Evolutionary conservation across 2,329 filamentous ascomycete species (phyloP).

Genomic region (Monilinia fructigena): DNA sequence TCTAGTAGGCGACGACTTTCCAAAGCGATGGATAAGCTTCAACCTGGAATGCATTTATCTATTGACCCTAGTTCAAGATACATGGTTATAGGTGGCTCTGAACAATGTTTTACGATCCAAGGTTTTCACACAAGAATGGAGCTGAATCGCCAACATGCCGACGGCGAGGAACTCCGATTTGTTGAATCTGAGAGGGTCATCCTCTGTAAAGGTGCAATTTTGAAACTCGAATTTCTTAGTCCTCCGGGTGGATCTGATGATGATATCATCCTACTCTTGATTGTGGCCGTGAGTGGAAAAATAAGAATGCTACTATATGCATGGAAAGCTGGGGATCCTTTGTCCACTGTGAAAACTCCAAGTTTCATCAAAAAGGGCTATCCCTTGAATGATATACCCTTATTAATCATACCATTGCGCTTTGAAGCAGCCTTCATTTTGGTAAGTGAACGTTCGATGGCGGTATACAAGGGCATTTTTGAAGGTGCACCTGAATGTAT

Average conservation of each 20-base stretch:
- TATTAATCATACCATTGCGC: slow-evolving; percentile 69
- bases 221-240: slow-evolving; percentile 83
- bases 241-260: slow-evolving; percentile 64
- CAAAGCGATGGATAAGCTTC: slow-evolving; percentile 50
- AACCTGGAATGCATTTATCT: slow-evolving; percentile 64
- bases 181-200: slow-evolving; percentile 48
- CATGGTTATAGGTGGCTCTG: slow-evolving; percentile 67
- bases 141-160: slow-evolving; percentile 52
- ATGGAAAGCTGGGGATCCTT: slow-evolving; percentile 55
- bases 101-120: slow-evolving; percentile 69
- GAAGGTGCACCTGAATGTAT: slow-evolving; percentile 46
- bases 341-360: slow-evolving; percentile 47
- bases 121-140: slow-evolving; percentile 58
- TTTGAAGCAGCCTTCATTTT: slow-evolving; percentile 69
- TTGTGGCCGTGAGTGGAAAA: slow-evolving; percentile 50
- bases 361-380: slow-evolving; percentile 47
- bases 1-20: slow-evolving; percentile 57
- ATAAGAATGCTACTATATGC: slow-evolving; percentile 59
- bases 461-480: slow-evolving; percentile 55
- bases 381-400: slow-evolving; percentile 56
- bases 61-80: slow-evolving; percentile 74
- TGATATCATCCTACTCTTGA: slow-evolving; percentile 74
- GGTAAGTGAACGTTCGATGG: slow-evolving; percentile 60
- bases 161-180: slow-evolving; percentile 52
- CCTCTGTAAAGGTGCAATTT: slow-evolving; percentile 66